Base-by-base conservation (phyloP, 1,284 basidiomycete species). In the Thelephora terrestris region DNA sequence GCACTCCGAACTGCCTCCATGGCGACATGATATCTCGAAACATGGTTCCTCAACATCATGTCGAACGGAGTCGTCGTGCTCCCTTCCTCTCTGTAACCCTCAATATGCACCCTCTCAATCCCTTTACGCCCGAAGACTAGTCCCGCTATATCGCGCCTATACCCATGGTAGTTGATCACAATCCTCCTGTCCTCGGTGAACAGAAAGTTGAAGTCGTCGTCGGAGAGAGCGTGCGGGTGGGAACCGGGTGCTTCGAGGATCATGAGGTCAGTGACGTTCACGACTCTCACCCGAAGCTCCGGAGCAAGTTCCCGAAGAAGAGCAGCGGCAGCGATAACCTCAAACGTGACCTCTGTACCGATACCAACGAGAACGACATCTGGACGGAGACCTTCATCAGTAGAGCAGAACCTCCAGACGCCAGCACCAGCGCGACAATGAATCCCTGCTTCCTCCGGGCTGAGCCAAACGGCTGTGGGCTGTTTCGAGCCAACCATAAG, bases 401-500 rank as follows among this genome's bases (percentile, higher is more conserved):
- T 72, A 50, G 81, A 83, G n/a, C 79, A 80, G 59, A 84, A 85
- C 55, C 80, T 81, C 84, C 84, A 87, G 24, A 83, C 70, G 1
- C 80, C 83, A 2, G 80, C 80, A 40, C 87, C 87, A 7, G 81
- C 80, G 35, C 86, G 73, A 53, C 85, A 87, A 62, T 88, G 86
- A 71, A 65, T 66, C 53, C 82, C 67, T 2, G 82, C 82, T 52
- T 85, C 81, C 54, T 84, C 79, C 7, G 73, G 72, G 32, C 68
- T 75, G 25, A 85, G 60, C 82, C 81, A 85, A 9, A 82, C 78
- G 1, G 81, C 75, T 6, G 81, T 81, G 7, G 78, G 81, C 55
- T 88, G 84, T 69, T 93, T 93, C 60, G 81, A 85, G 32, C 87
- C 89, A 34, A 92, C 88, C 71, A 94, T 85, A 47, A 91, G 64